Percentiles rank a stretch among this genome's conserved stretches.
Evolutionary conservation across 768 basidiomycete genomes (phyloP).

Genomic region (Lactarius indigo): DNA sequence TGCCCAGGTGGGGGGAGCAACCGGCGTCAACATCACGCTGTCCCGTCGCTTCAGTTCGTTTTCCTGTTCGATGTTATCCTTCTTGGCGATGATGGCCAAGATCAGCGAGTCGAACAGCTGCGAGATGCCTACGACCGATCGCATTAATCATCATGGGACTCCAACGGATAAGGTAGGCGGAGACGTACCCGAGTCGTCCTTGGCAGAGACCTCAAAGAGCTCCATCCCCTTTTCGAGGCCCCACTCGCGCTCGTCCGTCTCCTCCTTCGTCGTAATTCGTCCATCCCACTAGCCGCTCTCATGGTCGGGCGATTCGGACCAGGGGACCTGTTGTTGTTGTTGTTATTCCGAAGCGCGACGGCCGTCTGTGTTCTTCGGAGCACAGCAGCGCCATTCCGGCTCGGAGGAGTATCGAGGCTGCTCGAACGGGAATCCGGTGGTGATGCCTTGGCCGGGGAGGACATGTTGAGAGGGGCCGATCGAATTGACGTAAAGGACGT

Average conservation of each 20-base stretch:
- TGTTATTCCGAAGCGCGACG: constrained; percentile 32
- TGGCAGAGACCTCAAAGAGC: constrained; percentile 88
- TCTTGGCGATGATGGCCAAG: constrained; percentile 69
- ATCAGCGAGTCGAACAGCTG: constrained; percentile 78
- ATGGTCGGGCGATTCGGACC: constrained; percentile 28
- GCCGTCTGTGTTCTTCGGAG: constrained; percentile 29
- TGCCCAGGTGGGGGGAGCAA: constrained; percentile 67
- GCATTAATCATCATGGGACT: background rate
- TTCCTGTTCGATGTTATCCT: constrained; percentile 77
- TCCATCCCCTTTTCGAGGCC: constrained; percentile 81
- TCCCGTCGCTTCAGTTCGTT: constrained; percentile 78
- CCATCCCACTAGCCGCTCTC: constrained; percentile 44
- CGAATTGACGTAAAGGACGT: constrained; percentile 67
- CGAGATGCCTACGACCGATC: constrained; percentile 58
- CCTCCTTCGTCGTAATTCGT: constrained; percentile 49
- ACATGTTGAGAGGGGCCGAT: constrained; percentile 53
- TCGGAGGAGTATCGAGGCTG: constrained; percentile 52
- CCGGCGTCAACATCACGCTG: constrained; percentile 71
- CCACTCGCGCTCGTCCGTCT: constrained; percentile 60
- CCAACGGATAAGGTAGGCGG: background rate
- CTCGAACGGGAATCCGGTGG: constrained; percentile 57
- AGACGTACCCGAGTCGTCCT: constrained; percentile 73
- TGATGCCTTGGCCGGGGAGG: constrained; percentile 41
- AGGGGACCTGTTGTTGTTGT: constrained; percentile 4
- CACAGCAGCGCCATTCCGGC: constrained; percentile 42